phyloP scores from a whole-genome alignment of 139 green algal species.

The Protoeuglena noctilucae region DNA sequence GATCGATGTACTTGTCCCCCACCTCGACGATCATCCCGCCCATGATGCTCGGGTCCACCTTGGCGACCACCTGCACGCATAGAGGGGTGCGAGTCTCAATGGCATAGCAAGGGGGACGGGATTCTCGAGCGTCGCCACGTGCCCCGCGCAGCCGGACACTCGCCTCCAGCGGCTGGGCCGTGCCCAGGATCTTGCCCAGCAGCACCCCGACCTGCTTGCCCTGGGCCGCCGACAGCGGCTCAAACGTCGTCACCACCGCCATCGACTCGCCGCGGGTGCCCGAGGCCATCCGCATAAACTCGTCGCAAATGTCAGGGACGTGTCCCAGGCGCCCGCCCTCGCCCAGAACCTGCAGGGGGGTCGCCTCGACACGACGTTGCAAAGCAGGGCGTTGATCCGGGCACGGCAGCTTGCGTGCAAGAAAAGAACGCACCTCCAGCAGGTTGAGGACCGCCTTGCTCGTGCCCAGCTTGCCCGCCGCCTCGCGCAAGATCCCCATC shows the following conservation, averaged over 20 bases:
- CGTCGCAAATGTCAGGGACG: neutral
- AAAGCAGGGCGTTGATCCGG: too few relatives aligned
- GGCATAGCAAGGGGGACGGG: neutral
- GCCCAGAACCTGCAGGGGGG: neutral
- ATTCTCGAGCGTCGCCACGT: neutral
- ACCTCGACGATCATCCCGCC: conserved; percentile 56
- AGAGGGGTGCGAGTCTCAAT: neutral
- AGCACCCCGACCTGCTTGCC: neutral
- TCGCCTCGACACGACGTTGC: neutral
- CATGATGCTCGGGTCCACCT: conserved; percentile 55
- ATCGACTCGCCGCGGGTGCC: neutral
- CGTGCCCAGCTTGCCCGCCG: neutral
- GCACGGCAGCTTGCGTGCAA: too few relatives aligned
- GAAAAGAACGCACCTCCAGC: too few relatives aligned
- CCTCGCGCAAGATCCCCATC: neutral
- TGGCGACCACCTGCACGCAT: neutral
- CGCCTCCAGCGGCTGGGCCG: too few relatives aligned
- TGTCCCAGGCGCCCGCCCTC: neutral
- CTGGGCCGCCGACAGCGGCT: neutral
- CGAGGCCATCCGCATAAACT: neutral
- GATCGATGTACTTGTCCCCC: conserved; percentile 62
- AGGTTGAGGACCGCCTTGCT: neutral
- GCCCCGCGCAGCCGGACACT: neutral
- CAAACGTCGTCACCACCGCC: neutral
- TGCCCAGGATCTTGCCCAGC: too few relatives aligned